Base-by-base conservation (phyloP, 495 filamentous ascomycete genomes). In the Podospora australis region DNA sequence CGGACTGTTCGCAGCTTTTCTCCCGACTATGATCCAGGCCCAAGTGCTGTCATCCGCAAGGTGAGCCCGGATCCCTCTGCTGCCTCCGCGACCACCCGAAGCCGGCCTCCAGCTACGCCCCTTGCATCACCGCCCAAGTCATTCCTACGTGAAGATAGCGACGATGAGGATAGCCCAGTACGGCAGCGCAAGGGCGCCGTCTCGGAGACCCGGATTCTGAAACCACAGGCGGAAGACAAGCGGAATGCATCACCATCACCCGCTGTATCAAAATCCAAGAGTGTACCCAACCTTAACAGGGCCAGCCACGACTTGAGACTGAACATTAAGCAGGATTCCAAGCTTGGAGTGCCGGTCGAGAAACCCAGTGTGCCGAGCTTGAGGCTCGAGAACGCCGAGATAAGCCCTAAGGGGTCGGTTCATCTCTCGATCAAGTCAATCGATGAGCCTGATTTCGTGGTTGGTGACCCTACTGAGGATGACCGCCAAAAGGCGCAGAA, bases 401-500 rank as follows among this genome's bases (percentile, higher is more conserved):
- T 56, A 9, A 60, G 59, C 24, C 57, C 58, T 25, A 52, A 46
- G 34, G 54, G 45, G 2, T 49, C 58, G 28, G n/a, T 53, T 24
- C 46, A 56, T 28, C 58, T 53, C 38, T 59, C 61, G 3, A 43
- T 45, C 53, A 63, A 70, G 49, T 68, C 71, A 24, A 60, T 77
- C 3, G 72, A 77, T 41, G 74, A 78, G 49, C 71, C 70, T 6
- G 69, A 74, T 26, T 64, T 71, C 16, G 56, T 70, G 8, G 56
- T 71, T 10, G 66, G 69, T 14, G 70, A 71, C n/a, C 72, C 72
- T 3, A 83, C 75, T 0, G 73, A 75, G 26, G 86, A 90, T 41
- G 83, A 86, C 44, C 72, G 77, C 16, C 80, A 84, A 52, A 80
- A 83, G 55, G 92, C 92, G 0, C 78, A 80, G 54, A 84, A 81